Base-by-base conservation (phyloP, 306 rosid species). In the Elaeagnus macrophylla region DNA sequence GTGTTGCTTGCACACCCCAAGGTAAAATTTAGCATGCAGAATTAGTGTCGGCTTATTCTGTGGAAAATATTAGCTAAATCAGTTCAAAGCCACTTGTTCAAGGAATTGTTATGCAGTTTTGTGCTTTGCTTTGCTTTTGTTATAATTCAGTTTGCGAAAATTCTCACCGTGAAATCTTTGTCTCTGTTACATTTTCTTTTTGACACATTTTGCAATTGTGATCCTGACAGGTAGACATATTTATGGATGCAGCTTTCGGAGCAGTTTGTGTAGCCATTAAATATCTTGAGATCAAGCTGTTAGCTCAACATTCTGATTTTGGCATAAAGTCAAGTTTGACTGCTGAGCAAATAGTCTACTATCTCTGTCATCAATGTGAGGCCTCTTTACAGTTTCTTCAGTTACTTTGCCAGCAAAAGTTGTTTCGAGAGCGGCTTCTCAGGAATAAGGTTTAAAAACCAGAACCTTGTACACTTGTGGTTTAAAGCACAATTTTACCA, bases 331-430 rank as follows among this genome's bases (percentile, higher is more conserved):
- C 81, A 58, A 60, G 62, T 66, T 65, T 71, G 67, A 58, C 82
- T 61, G 63, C 74, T 48, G 97, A 84, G 62, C 77, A 60, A 72
- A 64, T 61, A 40, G 86, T 82, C 62, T 81, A 75, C 70, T 86
- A 59, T 78, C 76, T 86, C 58, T 82, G 83, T 72, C 94, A 80
- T 81, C 97, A 86, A 72, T 86, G 96, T 71, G 97, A 91, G 69
- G 96, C 93, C 67, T 91, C 95, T 68, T 72, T 91, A 55, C 97
- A 91, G 76, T 83, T 82, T 86, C 91, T 91, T 68, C 96, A 78
- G 66, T 76, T 75, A 35, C 56, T 86, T 48, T 83, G 94, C 77
- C 97, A 91, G 66, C 97, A 86, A 58, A 86, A 80, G 54, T 49
- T 70, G 65, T 91, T 86, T 71, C 84, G 83, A 64, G 97, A 91